Evolutionary conservation across 2,329 filamentous ascomycete species (phyloP), one percentile per base, ranked within the genome.

Genomic region (Juglanconis oblonga): DNA sequence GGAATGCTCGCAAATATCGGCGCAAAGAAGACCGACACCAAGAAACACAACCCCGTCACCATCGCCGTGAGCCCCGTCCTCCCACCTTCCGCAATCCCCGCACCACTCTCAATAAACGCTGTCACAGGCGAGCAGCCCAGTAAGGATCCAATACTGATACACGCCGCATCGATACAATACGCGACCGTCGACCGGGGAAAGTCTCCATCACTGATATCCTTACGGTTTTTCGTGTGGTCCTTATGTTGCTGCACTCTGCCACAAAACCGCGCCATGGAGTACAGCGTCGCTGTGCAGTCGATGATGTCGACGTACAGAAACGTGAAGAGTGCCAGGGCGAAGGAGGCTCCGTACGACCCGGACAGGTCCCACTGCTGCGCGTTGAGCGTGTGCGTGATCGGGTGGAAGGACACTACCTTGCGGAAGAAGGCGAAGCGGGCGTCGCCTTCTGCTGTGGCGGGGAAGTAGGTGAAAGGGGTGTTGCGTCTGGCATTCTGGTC

Each of bases 1-100:
- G 92, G 92, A 60, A 96, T 95, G 0, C 90, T 93, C 9, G 92
- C 91, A 70, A 96, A 96, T 59, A 96, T 94, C 0, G 92, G 92
- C 0, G 92, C 91, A 71, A 96, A 96, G 80, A 96, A 96, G 63
- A 96, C 84, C 59, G 90, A 86, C 70, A 96, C 85, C 77, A 96
- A 89, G 79, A 96, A 96, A 76, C 89, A 92, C 53, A 96, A 59
- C 5, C 92, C 92, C 0, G 90, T 88, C 14, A 85, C 79, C 73
- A 94, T 90, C 51, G 91, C 87, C 0, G 91, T 95, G n/a, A 96
- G 76, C 14, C 92, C 92, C 0, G 92, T 96, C 69, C 88, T 87
- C 49, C 91, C 92, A 55, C 92, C 92, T 74, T 96, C 92, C 0
- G 90, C 90, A 64, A 96, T 96, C 67, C 92, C 92, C 8, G 92